Percentiles rank a stretch among this genome's conserved stretches.
phyloP scores from a whole-genome alignment of 257 asterid genomes.

The Ajuga chamaepitys region DNA sequence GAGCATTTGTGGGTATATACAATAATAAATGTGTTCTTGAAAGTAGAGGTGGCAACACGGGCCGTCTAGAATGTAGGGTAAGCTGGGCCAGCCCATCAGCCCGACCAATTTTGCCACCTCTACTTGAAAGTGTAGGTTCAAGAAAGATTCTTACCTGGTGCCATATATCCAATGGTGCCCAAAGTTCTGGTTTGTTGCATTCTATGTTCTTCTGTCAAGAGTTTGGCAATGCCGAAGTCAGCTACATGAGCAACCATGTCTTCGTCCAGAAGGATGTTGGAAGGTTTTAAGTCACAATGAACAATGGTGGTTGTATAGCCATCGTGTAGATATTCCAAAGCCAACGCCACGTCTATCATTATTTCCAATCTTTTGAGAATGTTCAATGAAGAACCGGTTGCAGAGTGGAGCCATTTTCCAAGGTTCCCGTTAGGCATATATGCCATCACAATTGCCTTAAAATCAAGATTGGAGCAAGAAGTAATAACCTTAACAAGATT shows the following conservation, averaged over 20 bases:
- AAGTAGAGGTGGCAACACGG: no score
- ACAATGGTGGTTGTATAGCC: neutral
- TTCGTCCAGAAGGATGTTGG: constrained; percentile 10
- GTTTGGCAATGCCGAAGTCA: constrained; percentile 13
- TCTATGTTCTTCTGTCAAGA: neutral
- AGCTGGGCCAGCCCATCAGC: no score
- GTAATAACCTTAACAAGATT: constrained; percentile 6
- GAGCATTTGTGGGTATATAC: no score
- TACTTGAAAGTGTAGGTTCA: no score
- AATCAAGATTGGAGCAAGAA: constrained; percentile 5
- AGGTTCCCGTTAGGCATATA: constrained; percentile 14
- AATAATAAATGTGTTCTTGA: no score
- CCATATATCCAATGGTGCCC: constrained; percentile 10
- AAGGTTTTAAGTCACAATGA: constrained; percentile 9
- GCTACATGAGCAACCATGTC: constrained; percentile 10
- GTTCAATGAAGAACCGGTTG: neutral
- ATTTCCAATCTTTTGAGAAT: neutral
- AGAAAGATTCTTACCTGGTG: constrained; percentile 1
- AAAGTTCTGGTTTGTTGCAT: constrained; percentile 3
- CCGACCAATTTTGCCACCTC: no score
- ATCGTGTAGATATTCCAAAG: neutral
- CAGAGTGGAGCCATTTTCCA: constrained; percentile 5
- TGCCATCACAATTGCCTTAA: constrained; percentile 1
- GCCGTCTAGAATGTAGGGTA: no score
- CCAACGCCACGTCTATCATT: constrained; percentile 7